Conservation (phyloP, 169 alveolate species). For the Amoebophrya sp. region DNA sequence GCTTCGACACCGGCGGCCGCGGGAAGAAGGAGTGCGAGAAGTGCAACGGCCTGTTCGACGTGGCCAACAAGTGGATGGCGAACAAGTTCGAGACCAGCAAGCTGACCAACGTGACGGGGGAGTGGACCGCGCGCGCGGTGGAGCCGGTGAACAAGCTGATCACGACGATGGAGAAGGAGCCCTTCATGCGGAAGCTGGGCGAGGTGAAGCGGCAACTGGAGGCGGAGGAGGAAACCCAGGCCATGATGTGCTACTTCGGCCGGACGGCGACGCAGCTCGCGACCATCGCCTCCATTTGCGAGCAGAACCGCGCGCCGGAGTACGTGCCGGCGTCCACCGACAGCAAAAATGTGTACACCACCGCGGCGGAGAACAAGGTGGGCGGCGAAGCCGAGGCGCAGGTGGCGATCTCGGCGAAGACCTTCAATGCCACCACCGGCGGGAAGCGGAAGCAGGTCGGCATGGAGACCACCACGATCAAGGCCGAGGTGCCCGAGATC, state of each 20-base stretch:
- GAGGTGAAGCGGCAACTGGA: neutral
- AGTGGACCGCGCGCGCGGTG: neutral
- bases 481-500: neutral
- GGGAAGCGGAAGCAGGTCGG: neutral
- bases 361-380: neutral
- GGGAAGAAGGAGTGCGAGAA: neutral
- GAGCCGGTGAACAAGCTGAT: neutral
- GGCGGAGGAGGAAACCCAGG: neutral
- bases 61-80: neutral
- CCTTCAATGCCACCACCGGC: neutral
- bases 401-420: neutral
- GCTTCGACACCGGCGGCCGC: neutral
- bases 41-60: neutral
- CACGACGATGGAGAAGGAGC: neutral
- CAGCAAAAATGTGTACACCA: neutral
- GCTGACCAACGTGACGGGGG: neutral
- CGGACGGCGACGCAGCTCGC: neutral
- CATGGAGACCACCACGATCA: neutral
- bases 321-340: neutral
- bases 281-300: neutral
- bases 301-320: neutral
- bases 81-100: neutral
- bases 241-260: conserved; percentile 7
- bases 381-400: neutral
- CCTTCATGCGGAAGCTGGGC: neutral